These are phyloP conservation scores for Mrakia gelida DNA, from an alignment of 768 basidiomycete genomes.

Conservation along the genomic window DNA sequence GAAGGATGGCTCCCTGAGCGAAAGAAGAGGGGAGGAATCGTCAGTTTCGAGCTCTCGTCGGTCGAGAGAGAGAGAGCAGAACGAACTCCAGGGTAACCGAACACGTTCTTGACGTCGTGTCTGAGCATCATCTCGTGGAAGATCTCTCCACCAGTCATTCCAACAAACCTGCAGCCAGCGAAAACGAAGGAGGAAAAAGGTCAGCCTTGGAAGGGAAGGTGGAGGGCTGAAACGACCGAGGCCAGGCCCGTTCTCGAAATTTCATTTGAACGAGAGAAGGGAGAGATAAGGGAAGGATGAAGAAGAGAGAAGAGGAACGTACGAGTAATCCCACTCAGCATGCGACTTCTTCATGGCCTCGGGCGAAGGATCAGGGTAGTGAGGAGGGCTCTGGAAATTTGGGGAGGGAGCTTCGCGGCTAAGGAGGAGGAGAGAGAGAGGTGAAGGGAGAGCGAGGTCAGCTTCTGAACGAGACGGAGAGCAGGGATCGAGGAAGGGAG, in stretches of 20 bases:
- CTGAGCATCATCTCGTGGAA: constrained; percentile 99
- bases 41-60: background rate
- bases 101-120: constrained; percentile 91
- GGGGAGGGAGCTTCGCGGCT: constrained; percentile 19
- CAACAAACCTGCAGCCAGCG: constrained; percentile 58
- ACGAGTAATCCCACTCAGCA: constrained; percentile 32
- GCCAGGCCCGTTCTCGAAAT: no score
- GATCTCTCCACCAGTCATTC: constrained; percentile 91
- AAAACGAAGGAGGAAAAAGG: background rate
- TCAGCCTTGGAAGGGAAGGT: no score
- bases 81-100: constrained; percentile 79
- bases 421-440: background rate
- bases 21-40: background rate
- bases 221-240: no score
- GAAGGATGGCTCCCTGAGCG: constrained; percentile 76
- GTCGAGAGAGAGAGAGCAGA: background rate
- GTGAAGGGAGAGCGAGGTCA: background rate
- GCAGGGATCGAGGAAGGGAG: background rate
- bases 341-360: constrained; percentile 17
- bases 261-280: background rate
- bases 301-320: background rate
- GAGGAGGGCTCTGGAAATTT: constrained; percentile 29
- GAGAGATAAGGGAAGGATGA: background rate
- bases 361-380: constrained; percentile 4
- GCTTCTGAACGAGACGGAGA: background rate